Evolutionary conservation across 2,329 filamentous ascomycete species (phyloP).

Genomic region (Scytalidium sp.): DNA sequence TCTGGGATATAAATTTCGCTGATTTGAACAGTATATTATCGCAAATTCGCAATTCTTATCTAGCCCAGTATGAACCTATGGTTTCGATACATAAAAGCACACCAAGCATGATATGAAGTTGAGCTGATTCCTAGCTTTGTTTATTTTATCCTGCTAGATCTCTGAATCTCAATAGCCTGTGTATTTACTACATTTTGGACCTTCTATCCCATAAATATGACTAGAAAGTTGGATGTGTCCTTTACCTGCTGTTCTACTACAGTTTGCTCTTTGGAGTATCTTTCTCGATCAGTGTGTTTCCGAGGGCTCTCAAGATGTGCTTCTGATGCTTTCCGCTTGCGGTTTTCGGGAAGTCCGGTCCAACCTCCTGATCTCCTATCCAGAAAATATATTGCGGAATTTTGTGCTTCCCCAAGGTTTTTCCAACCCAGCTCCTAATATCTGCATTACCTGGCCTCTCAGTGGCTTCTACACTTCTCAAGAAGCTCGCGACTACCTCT

Average conservation of each 20-base stretch:
- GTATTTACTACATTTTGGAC: constrained; percentile 54
- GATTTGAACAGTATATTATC: no score
- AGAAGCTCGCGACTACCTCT: constrained; percentile 68
- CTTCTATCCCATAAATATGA: constrained; percentile 54
- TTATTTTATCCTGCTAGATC: no score
- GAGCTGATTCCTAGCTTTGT: no score
- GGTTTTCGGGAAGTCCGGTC: constrained; percentile 56
- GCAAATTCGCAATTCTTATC: no score
- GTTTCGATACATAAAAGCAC: no score
- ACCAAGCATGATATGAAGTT: no score
- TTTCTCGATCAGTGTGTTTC: not conserved
- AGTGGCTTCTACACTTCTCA: constrained; percentile 35
- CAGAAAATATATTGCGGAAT: constrained; percentile 74
- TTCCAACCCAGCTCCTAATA: constrained; percentile 60
- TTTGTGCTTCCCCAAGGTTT: constrained; percentile 63
- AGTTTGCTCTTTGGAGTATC: not conserved
- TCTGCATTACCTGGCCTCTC: constrained; percentile 46
- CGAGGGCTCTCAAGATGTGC: constrained; percentile 25
- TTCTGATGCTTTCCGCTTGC: constrained; percentile 69
- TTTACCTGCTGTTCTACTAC: no score
- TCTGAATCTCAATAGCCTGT: no score
- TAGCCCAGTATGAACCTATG: no score
- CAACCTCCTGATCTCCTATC: constrained; percentile 59
- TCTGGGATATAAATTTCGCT: no score
- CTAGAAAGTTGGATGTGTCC: no score